phyloP scores from a whole-genome alignment of 495 filamentous ascomycete species.

The Podospora anserina region DNA sequence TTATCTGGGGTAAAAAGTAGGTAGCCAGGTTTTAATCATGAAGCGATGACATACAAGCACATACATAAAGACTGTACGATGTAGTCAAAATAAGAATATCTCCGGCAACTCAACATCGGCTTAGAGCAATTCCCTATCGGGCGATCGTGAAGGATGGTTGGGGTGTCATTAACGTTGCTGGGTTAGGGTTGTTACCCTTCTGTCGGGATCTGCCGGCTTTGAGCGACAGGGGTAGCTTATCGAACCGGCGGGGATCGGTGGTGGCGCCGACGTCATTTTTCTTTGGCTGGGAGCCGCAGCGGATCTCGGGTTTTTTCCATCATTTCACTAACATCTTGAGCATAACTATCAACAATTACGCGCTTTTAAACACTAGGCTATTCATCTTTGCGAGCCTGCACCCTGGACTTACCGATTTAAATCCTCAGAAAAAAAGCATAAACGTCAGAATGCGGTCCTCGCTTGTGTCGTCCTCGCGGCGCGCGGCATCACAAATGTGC shows the following conservation, averaged over 20 bases:
- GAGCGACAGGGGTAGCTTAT: not conserved
- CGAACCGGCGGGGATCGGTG: not conserved
- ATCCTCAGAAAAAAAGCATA: not conserved
- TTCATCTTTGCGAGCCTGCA: too few species aligned
- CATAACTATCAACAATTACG: not conserved
- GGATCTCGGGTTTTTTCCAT: not conserved
- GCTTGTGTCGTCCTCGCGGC: constrained; percentile 17
- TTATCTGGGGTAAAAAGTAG: not conserved
- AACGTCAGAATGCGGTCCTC: constrained; percentile 23
- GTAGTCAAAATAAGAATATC: not conserved
- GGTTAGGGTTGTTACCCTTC: not conserved
- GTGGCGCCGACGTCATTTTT: not conserved
- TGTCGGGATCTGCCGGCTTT: not conserved
- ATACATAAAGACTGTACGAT: not conserved
- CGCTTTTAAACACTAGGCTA: not conserved
- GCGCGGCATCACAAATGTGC: constrained; percentile 24
- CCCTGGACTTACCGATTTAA: not conserved
- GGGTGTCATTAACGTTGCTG: not conserved
- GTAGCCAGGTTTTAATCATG: not conserved
- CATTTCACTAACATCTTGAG: not conserved
- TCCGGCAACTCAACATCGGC: not conserved
- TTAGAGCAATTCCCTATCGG: not conserved
- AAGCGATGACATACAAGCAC: not conserved
- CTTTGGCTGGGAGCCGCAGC: not conserved
- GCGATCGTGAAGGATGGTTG: not conserved